A percentile compares a stretch with the other conserved stretches of the same genome.
phyloP scores from a whole-genome alignment of 495 filamentous ascomycete species.

The Articulospora tetracladia region DNA sequence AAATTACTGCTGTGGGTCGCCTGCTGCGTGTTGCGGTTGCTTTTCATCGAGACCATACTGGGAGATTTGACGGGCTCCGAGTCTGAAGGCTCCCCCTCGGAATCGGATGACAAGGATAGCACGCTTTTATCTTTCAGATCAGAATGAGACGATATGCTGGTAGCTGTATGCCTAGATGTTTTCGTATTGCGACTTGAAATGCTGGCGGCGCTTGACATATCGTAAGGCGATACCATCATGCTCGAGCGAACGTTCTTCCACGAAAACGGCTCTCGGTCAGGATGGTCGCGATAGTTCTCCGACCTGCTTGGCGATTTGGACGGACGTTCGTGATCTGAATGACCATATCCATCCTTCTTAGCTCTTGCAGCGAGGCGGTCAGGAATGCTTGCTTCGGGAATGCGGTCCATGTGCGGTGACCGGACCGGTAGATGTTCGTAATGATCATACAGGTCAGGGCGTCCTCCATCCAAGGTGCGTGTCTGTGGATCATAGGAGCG shows the following conservation, averaged over 20 bases:
- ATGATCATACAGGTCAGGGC: slow-evolving; percentile 46
- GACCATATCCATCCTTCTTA: slow-evolving; percentile 1
- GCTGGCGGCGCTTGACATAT: slow-evolving; percentile 19
- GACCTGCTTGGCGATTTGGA: neutral
- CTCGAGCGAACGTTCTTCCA: slow-evolving; percentile 22
- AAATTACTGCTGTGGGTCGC: neutral
- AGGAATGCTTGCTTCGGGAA: slow-evolving; percentile 21
- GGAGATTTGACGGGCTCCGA: neutral
- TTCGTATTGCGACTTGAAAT: slow-evolving; percentile 25
- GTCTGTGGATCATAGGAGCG: slow-evolving; percentile 9
- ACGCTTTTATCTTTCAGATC: slow-evolving; percentile 25
- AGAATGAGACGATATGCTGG: slow-evolving; percentile 21
- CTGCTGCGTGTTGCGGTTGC: slow-evolving; percentile 7
- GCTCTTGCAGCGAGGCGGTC: slow-evolving; percentile 22
- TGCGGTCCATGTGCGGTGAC: slow-evolving; percentile 32
- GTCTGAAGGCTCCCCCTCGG: slow-evolving; percentile 18
- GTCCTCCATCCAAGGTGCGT: slow-evolving; percentile 14
- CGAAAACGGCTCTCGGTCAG: slow-evolving; percentile 13
- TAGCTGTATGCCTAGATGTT: slow-evolving; percentile 21
- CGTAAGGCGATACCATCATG: slow-evolving; percentile 15
- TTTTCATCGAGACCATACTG: neutral
- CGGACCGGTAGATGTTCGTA: slow-evolving; percentile 46
- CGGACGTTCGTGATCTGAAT: neutral
- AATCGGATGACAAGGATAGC: slow-evolving; percentile 26
- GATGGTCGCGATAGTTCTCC: neutral